Conservation (phyloP, 2,329 filamentous ascomycete genomes). For the Botrytis hyacinthi region DNA sequence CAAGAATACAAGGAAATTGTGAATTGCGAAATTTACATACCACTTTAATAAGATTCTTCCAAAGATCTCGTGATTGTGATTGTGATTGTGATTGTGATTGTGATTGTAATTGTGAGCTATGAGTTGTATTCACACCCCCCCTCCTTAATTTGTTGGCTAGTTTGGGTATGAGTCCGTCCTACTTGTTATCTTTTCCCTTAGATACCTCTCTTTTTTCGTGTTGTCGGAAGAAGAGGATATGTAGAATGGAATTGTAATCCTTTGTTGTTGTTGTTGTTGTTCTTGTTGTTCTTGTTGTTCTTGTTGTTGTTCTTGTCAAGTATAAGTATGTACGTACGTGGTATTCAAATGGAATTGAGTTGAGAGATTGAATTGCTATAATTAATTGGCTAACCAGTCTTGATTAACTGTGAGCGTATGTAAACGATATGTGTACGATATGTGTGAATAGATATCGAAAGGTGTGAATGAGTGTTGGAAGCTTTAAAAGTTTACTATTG, state of each 20-base stretch:
- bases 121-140: background rate
- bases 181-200: background rate
- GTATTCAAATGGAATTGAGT: background rate
- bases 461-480: background rate
- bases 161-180: background rate
- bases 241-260: background rate
- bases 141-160: background rate
- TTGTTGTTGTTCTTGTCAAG: background rate
- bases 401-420: background rate
- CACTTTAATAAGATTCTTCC: background rate
- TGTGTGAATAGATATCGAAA: background rate
- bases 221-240: background rate
- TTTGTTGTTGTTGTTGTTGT: background rate
- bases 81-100: background rate
- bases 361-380: background rate
- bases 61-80: background rate
- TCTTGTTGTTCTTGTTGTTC: background rate
- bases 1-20: background rate
- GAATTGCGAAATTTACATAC: background rate
- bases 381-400: background rate
- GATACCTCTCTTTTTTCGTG: background rate
- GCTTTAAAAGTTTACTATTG: background rate
- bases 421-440: background rate
- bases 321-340: no score
- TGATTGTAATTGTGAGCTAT: background rate